Base-by-base conservation (phyloP, 495 filamentous ascomycete genomes). In the Lasiosphaeris hirsuta region DNA sequence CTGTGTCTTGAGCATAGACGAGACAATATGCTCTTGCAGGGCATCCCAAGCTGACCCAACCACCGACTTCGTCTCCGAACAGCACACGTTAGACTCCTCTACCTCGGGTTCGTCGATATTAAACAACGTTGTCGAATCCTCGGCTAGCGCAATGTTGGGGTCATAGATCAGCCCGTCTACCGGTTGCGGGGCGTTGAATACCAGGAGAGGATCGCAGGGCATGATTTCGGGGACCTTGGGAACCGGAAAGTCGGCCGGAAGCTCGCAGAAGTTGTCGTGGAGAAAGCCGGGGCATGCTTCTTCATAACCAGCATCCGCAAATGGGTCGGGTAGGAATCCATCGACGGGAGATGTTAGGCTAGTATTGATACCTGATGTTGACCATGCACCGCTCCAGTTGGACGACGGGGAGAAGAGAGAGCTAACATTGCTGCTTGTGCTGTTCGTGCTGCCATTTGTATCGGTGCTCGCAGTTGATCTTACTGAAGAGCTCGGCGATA, bases 401-500 rank as follows among this genome's bases (percentile, higher is more conserved):
- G 72, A 73, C 8, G 62, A 30, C 1, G 70, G 70, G 11, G 72
- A 74, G 35, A 74, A 58, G 56, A 69, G n/a, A 1, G 67, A 70
- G 56, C 69, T 74, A 48, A 54, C 63, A n/a, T 65, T 69, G 66
- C 69, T 72, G 37, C 40, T 56, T 1, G 63, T 59, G 38, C 59
- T 62, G 17, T 41, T 38, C 14, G 60, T 52, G 55, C 63, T 72
- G 30, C 45, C 53, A 30, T 56, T 70, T 37, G 60, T 68, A 34
- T 71, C 67, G 15, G 70, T 71, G 57, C 69, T 72, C 17, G 66
- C 63, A 18, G 60, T 74, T 5, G 72, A 74, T 50, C 72, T 57
- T 10, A 74, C 72, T 17, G 72, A 74, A 2, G 72, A 74, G 60
- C 71, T 72, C 10, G 72, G 72, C 8, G 72, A 68, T 15, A 74